phyloP scores from a whole-genome alignment of 2,329 filamentous ascomycete genomes.

The Tricladium varicosporioides region DNA sequence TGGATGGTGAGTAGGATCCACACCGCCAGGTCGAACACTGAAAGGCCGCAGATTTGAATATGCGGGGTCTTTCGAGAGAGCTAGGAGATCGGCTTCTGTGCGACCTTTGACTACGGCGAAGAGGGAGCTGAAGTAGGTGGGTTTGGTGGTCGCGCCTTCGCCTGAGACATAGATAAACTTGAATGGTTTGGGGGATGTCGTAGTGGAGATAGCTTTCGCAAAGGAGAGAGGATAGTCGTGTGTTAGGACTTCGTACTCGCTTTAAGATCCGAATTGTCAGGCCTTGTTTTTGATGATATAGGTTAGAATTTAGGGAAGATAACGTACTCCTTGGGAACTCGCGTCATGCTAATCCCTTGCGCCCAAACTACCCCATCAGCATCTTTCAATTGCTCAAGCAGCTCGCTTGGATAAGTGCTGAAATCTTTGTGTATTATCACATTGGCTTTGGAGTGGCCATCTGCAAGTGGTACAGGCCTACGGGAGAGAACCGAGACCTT shows the following conservation, averaged over 20 bases:
- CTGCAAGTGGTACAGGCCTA: constrained; percentile 60
- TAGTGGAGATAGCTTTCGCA: constrained; percentile 52
- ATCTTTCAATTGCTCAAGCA: constrained; percentile 60
- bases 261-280: constrained; percentile 20
- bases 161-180: constrained; percentile 71
- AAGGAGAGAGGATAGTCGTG: constrained; percentile 63
- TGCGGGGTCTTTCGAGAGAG: constrained; percentile 41
- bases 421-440: constrained; percentile 71
- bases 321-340: constrained; percentile 57
- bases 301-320: background rate
- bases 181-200: constrained; percentile 50
- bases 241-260: constrained; percentile 67
- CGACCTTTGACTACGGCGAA: constrained; percentile 67
- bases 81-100: constrained; percentile 58
- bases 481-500: constrained; percentile 68
- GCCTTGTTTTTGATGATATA: background rate
- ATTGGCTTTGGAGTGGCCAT: constrained; percentile 58
- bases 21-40: constrained; percentile 56
- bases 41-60: constrained; percentile 50
- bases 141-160: constrained; percentile 51
- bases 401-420: constrained; percentile 51
- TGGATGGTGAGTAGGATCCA: constrained; percentile 49
- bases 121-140: constrained; percentile 52
- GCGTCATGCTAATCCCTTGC: constrained; percentile 60
- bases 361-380: constrained; percentile 74